Conservation (phyloP, 257 asterid species). For the Nicotiana noctiflora region DNA sequence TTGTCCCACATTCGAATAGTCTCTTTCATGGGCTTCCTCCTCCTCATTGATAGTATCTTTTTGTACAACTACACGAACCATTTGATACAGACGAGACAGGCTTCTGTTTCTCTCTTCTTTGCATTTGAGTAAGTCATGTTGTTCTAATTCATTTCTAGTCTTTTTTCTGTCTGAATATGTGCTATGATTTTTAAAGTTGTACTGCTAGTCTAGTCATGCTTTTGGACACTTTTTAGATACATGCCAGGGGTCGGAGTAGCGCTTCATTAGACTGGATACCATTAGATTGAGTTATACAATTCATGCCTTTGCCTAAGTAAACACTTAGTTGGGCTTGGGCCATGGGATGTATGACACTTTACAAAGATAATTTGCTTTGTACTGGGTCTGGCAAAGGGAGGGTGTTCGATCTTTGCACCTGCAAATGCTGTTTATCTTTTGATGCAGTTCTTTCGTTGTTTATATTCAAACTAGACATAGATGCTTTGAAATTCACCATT, state of each 20-base stretch:
- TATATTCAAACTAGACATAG: background rate
- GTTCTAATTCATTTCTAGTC: background rate
- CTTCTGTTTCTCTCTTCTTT: slow-evolving; percentile 85
- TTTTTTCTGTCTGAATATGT: background rate
- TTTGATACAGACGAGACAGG: slow-evolving; percentile 68
- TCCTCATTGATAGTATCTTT: slow-evolving; percentile 57
- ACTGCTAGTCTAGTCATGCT: background rate
- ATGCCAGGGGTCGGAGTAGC: no score
- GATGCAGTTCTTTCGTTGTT: background rate
- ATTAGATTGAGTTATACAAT: background rate
- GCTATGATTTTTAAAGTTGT: background rate
- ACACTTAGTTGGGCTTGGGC: background rate
- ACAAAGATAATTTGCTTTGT: no score
- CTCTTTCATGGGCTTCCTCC: slow-evolving; percentile 86
- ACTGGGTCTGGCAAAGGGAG: no score
- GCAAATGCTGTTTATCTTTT: background rate
- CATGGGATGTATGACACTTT: background rate
- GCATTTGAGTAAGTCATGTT: slow-evolving; percentile 74
- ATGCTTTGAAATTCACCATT: background rate
- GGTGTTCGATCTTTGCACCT: background rate
- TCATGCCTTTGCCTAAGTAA: background rate
- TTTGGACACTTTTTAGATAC: no score
- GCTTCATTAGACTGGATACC: no score
- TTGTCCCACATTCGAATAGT: slow-evolving; percentile 73
- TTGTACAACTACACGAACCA: slow-evolving; percentile 49